Evolutionary conservation across 257 asterid genomes (phyloP).

Genomic region (Solanum ossicruentum): DNA sequence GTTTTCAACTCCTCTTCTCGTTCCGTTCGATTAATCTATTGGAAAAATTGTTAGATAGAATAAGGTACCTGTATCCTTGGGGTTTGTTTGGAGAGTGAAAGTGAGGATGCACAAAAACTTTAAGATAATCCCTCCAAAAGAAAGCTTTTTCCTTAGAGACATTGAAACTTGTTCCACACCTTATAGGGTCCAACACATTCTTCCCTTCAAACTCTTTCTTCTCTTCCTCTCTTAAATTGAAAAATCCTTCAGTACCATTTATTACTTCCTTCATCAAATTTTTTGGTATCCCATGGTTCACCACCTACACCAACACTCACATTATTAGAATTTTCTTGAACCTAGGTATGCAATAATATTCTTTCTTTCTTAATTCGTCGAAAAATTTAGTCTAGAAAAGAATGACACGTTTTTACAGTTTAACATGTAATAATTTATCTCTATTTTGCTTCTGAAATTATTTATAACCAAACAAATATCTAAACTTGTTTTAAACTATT

Average conservation of each 20-base stretch:
- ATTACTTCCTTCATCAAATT: slow-evolving; percentile 1
- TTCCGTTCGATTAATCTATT: not conserved
- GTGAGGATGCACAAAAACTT: slow-evolving; percentile 26
- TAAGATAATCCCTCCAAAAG: slow-evolving; percentile 36
- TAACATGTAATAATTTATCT: too few relatives aligned
- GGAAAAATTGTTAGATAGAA: not conserved
- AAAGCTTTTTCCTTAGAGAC: slow-evolving; percentile 11
- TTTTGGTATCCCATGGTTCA: slow-evolving; percentile 33
- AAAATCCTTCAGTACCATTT: slow-evolving; percentile 7
- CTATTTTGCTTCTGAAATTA: too few relatives aligned
- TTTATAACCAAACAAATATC: too few relatives aligned
- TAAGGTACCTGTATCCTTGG: slow-evolving; percentile 1
- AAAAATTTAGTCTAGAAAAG: too few relatives aligned
- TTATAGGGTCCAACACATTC: slow-evolving; percentile 20
- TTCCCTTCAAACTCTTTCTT: slow-evolving; percentile 20
- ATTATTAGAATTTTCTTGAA: not conserved
- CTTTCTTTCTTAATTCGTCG: too few relatives aligned
- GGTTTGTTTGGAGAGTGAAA: slow-evolving; percentile 36
- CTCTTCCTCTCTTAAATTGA: slow-evolving; percentile 15
- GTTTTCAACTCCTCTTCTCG: too few relatives aligned
- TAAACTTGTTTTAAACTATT: too few relatives aligned
- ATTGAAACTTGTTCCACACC: slow-evolving; percentile 6
- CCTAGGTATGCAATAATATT: too few relatives aligned
- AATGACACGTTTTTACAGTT: too few relatives aligned
- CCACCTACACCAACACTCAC: slow-evolving; percentile 11